Conservation (phyloP, 225 moss, liverwort and hornwort genomes). For the Bryum argenteum region DNA sequence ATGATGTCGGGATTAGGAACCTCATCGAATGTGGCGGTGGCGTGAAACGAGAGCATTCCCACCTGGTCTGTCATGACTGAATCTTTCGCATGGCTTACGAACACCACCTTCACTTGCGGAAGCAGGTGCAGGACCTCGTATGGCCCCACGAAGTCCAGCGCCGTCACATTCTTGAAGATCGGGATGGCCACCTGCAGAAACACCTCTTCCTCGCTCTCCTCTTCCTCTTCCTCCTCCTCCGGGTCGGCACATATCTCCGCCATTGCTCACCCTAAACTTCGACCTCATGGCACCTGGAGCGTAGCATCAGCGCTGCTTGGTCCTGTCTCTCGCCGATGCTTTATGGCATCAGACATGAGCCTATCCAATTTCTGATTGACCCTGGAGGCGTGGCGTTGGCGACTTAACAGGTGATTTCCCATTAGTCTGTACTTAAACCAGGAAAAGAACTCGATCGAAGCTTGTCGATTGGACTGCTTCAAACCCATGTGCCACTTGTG, state of each 20-base stretch:
- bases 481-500: conserved; percentile 8
- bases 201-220: neutral
- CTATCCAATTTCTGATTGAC: no score
- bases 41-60: conserved; percentile 47
- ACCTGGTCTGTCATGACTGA: conserved; percentile 22
- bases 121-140: conserved; percentile 52
- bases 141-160: conserved; percentile 56
- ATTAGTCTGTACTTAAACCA: no score
- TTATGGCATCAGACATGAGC: no score
- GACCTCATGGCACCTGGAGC: neutral
- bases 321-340: no score
- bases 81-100: conserved; percentile 54
- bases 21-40: conserved; percentile 56
- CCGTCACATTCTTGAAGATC: conserved; percentile 49
- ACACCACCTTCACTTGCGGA: conserved; percentile 51
- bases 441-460: no score
- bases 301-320: no score
- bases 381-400: no score
- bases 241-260: neutral
- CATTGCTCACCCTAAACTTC: neutral
- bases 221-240: neutral
- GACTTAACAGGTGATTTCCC: no score
- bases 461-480: neutral
- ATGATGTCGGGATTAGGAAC: conserved; percentile 50
- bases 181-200: conserved; percentile 52